Conservation (phyloP, 2,329 filamentous ascomycete genomes). For the Teratosphaeria nubilosa region DNA sequence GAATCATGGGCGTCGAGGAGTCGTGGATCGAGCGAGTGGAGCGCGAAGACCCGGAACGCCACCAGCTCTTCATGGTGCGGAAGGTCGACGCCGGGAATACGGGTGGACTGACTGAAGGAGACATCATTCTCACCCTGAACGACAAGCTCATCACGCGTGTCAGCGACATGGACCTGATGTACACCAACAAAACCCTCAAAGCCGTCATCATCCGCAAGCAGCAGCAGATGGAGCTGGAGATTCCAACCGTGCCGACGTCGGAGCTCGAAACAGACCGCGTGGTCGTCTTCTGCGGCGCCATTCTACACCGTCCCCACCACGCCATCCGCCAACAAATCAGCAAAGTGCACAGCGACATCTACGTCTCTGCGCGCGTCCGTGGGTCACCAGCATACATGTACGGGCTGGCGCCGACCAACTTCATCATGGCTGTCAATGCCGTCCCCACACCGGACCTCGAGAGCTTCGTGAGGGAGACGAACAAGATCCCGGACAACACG, state of each 20-base stretch:
- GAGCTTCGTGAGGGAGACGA: conserved; percentile 68
- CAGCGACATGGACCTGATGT: conserved; percentile 92
- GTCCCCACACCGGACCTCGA: conserved; percentile 72
- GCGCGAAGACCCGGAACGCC: conserved; percentile 76
- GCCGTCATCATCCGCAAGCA: conserved; percentile 81
- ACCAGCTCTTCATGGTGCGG: conserved; percentile 96
- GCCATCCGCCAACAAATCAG: conserved; percentile 95
- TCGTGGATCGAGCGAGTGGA: conserved; percentile 92
- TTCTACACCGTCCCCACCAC: conserved; percentile 87
- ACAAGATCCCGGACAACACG: conserved; percentile 87
- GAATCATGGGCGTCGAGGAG: conserved; percentile 93
- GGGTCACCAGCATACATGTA: conserved; percentile 83
- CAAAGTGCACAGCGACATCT: conserved; percentile 91
- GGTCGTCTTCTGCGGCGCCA: conserved; percentile 88
- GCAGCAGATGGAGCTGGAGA: conserved; percentile 62
- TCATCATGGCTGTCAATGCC: conserved; percentile 92
- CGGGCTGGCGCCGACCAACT: conserved; percentile 89
- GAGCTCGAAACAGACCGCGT: conserved; percentile 88
- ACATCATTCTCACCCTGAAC: conserved; percentile 85
- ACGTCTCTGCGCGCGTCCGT: conserved; percentile 77
- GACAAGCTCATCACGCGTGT: conserved; percentile 87
- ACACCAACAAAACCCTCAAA: conserved; percentile 71
- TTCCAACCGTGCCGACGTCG: conserved; percentile 78
- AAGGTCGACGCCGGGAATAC: conserved; percentile 63
- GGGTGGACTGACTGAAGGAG: conserved; percentile 73